Percentiles rank a stretch among this genome's conserved stretches.
Conservation (phyloP, 768 basidiomycete genomes). For the Serendipita sp. region DNA sequence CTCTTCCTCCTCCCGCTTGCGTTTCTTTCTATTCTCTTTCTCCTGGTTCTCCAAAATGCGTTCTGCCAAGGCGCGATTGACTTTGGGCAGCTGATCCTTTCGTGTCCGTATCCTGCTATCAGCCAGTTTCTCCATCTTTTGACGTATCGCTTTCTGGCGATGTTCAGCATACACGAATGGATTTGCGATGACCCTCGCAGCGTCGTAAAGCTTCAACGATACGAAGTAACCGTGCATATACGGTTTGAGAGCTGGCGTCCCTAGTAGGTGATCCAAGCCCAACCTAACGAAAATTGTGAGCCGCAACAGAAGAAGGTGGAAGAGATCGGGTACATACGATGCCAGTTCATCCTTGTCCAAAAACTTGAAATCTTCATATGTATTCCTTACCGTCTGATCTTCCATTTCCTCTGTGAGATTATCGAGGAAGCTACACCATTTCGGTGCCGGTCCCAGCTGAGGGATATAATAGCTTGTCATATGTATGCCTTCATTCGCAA, state of each 20-base stretch:
- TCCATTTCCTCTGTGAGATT: conserved; percentile 99
- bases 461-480: conserved; percentile 92
- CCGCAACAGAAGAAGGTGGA: neutral
- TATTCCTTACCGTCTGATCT: conserved; percentile 56
- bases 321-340: conserved; percentile 35
- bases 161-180: conserved; percentile 92
- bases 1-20: conserved; percentile 32
- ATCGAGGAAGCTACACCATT: conserved; percentile 96
- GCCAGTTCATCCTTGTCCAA: conserved; percentile 74
- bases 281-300: conserved; percentile 40
- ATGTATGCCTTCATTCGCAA: conserved; percentile 92
- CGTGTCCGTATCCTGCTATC: conserved; percentile 80
- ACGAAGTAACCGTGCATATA: conserved; percentile 99
- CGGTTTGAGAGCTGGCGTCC: conserved; percentile 88
- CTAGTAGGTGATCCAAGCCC: conserved; percentile 87
- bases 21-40: conserved; percentile 28
- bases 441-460: conserved; percentile 88
- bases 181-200: conserved; percentile 88
- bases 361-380: conserved; percentile 97
- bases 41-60: conserved; percentile 40
- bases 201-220: conserved; percentile 87
- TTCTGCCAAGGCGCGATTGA: conserved; percentile 77
- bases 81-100: conserved; percentile 52
- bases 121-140: conserved; percentile 85
- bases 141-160: conserved; percentile 69